phyloP scores from a whole-genome alignment of 805 yeast genomes.

The Ogataea corticis region DNA sequence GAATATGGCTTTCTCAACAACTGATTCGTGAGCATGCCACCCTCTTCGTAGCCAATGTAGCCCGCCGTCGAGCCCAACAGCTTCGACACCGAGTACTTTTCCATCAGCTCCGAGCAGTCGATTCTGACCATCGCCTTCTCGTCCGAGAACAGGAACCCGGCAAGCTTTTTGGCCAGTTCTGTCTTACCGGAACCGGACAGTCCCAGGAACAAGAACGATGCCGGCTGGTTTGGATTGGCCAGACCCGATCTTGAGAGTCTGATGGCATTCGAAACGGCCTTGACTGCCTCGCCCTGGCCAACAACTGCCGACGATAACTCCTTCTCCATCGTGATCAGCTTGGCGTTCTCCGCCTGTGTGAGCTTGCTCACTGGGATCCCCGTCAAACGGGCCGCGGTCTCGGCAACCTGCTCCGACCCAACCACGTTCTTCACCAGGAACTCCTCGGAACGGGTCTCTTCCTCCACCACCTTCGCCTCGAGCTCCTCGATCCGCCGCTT shows the following conservation, averaged over 20 bases:
- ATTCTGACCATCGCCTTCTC: slow-evolving; percentile 96
- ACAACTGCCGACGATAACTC: slow-evolving; percentile 82
- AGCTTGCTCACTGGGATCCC: slow-evolving; percentile 96
- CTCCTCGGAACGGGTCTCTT: slow-evolving; percentile 47
- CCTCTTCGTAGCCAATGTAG: slow-evolving; percentile 95
- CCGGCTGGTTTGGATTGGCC: slow-evolving; percentile 95
- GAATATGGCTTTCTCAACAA: slow-evolving; percentile 90
- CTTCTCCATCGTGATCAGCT: slow-evolving; percentile 91
- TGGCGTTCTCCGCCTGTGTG: slow-evolving; percentile 92
- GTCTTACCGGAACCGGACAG: slow-evolving; percentile 98
- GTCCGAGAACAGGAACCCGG: slow-evolving; percentile 93
- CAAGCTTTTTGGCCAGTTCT: slow-evolving; percentile 93
- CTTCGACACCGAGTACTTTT: slow-evolving; percentile 94
- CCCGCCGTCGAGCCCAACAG: slow-evolving; percentile 98
- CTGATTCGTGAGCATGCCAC: slow-evolving; percentile 94
- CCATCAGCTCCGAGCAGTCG: slow-evolving; percentile 95
- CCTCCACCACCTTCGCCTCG: slow-evolving; percentile 77
- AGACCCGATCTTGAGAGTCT: slow-evolving; percentile 92
- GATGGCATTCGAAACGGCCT: slow-evolving; percentile 93
- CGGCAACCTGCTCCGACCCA: slow-evolving; percentile 55
- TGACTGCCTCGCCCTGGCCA: slow-evolving; percentile 94
- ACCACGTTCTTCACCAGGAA: slow-evolving; percentile 86
- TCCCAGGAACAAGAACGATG: slow-evolving; percentile 92
- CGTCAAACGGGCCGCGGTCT: slow-evolving; percentile 62
- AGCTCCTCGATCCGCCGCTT: slow-evolving; percentile 70